phyloP scores from a whole-genome alignment of 2,329 filamentous ascomycete genomes.

The Graphiopsis chlorocephala region DNA sequence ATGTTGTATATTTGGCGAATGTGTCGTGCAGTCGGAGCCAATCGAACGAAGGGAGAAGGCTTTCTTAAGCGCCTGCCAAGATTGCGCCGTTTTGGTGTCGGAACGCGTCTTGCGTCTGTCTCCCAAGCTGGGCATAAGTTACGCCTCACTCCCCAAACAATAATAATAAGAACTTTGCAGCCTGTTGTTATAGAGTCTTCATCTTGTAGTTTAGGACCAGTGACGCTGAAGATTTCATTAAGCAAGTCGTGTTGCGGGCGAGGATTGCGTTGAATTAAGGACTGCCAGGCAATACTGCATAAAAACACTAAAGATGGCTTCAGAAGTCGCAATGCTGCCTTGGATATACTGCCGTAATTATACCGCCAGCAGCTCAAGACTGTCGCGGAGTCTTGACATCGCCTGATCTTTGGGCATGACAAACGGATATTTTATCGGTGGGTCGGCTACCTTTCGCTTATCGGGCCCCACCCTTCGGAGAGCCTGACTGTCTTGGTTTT shows the following conservation, averaged over 20 bases:
- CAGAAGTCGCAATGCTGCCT: background rate
- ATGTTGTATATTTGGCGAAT: slow-evolving; percentile 5
- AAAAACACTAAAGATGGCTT: background rate
- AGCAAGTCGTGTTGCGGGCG: background rate
- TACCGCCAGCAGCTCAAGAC: background rate
- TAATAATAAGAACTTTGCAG: too few species aligned
- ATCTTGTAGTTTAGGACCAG: too few species aligned
- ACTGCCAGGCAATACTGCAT: background rate
- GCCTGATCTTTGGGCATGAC: background rate
- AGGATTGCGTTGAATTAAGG: background rate
- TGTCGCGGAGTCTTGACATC: background rate
- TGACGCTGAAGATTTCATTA: too few species aligned
- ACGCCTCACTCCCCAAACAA: too few species aligned
- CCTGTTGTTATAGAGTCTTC: too few species aligned
- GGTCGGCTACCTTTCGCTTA: background rate
- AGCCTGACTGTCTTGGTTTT: background rate
- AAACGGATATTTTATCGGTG: background rate
- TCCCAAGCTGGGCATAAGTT: too few species aligned
- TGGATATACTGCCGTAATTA: background rate
- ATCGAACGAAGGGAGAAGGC: background rate
- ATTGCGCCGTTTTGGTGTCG: too few species aligned
- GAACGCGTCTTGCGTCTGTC: too few species aligned
- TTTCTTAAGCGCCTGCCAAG: slow-evolving; percentile 11
- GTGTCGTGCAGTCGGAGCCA: slow-evolving; percentile 2
- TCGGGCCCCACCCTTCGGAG: background rate